Conservation (phyloP, 129 eudicot genomes). For the Lactuca sativa region DNA sequence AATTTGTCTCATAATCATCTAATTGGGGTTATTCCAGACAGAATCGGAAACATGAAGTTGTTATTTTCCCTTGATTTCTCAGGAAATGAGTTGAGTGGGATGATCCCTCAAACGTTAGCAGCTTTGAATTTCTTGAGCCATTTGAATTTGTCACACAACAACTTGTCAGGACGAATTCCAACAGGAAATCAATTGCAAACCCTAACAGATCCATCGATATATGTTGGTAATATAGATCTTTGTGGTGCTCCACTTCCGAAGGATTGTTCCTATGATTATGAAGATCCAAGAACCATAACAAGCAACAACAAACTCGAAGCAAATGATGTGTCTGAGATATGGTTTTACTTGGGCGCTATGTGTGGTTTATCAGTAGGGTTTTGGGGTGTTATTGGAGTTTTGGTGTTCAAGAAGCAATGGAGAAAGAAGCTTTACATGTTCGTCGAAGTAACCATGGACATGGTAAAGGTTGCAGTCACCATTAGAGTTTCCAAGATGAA, state of each 20-base stretch:
- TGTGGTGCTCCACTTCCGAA: constrained; percentile 27
- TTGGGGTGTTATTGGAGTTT: constrained; percentile 25
- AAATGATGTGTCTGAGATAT: not conserved
- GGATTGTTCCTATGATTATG: constrained; percentile 1
- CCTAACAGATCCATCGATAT: constrained; percentile 25
- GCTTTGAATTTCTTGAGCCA: constrained; percentile 15
- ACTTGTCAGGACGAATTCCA: constrained; percentile 23
- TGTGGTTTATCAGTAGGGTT: constrained; percentile 18
- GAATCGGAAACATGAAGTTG: constrained; percentile 12
- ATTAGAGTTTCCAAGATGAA: constrained; percentile 1
- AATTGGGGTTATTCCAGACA: constrained; percentile 2
- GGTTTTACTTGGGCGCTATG: not conserved
- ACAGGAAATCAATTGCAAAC: constrained; percentile 27
- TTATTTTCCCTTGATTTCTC: constrained; percentile 22
- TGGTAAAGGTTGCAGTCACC: not conserved
- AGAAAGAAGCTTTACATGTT: constrained; percentile 17
- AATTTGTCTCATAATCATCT: constrained; percentile 2
- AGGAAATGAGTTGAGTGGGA: constrained; percentile 12
- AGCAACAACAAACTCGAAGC: not conserved
- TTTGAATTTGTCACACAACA: constrained; percentile 22
- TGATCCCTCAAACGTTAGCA: constrained; percentile 14
- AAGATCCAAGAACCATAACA: not conserved
- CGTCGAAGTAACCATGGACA: not conserved
- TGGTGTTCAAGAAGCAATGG: constrained; percentile 23
- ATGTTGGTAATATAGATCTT: constrained; percentile 18